phyloP scores from a whole-genome alignment of 108 stramenopile genomes.

The Cylindrotheca closterium region DNA sequence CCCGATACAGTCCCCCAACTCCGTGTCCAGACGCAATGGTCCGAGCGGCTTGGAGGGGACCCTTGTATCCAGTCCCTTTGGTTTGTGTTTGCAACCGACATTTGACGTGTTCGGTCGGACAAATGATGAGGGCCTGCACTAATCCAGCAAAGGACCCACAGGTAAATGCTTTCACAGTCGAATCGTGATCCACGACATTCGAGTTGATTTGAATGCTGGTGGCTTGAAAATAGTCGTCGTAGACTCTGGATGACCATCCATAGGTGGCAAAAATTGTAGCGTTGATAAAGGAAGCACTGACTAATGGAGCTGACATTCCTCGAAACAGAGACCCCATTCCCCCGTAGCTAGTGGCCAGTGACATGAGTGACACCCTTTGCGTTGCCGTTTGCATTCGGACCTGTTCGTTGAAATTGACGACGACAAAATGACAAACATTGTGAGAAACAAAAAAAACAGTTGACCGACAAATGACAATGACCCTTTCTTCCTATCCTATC shows the following conservation, averaged over 20 bases:
- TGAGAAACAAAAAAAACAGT: background rate
- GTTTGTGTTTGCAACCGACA: constrained; percentile 84
- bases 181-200: constrained; percentile 3
- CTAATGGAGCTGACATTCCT: constrained; percentile 83
- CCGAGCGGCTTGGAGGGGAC: constrained; percentile 51
- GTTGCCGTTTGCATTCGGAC: constrained; percentile 38
- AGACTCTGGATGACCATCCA: constrained; percentile 66
- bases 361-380: constrained; percentile 1
- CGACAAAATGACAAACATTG: background rate
- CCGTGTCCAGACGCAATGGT: constrained; percentile 51
- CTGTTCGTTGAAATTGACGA: constrained; percentile 9
- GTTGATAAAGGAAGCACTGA: constrained; percentile 81
- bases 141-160: constrained; percentile 89
- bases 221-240: constrained; percentile 48
- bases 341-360: constrained; percentile 30
- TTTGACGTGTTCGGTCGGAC: constrained; percentile 92
- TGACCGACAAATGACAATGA: too few species aligned
- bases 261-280: constrained; percentile 89
- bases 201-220: constrained; percentile 1
- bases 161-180: constrained; percentile 45
- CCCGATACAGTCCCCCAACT: constrained; percentile 65
- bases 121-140: constrained; percentile 76
- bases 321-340: constrained; percentile 79
- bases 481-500: too few species aligned
- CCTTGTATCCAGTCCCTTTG: constrained; percentile 38